Percentiles rank a stretch among this genome's conserved stretches.
These are phyloP conservation scores for Scleroderma bovista DNA, from an alignment of 768 basidiomycete species.

Conservation along the genomic window DNA sequence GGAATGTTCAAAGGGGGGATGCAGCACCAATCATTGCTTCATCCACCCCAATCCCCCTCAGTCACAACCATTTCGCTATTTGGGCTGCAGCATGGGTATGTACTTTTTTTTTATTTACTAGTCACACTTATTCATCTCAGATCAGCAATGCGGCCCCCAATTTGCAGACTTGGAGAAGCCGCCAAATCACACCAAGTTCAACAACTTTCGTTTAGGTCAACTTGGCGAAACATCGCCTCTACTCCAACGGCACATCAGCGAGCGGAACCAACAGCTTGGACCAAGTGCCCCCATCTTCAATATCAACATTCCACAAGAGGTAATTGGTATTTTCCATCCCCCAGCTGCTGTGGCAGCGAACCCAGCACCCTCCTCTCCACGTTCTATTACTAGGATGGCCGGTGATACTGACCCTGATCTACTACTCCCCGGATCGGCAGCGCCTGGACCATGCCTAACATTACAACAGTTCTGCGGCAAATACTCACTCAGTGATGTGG, in stretches of 20 bases:
- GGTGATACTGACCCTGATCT: neutral
- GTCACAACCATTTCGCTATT: slow-evolving; percentile 2
- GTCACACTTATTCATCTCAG: neutral
- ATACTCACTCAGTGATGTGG: neutral
- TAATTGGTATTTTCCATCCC: neutral
- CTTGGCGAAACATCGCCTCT: neutral
- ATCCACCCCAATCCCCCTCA: neutral
- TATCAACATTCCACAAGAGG: neutral
- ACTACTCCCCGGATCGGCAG: neutral
- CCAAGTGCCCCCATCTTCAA: neutral
- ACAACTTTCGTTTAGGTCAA: neutral
- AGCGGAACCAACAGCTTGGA: neutral
- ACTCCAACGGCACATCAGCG: neutral
- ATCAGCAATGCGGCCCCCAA: neutral
- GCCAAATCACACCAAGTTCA: neutral
- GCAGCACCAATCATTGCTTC: neutral
- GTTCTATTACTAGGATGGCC: neutral
- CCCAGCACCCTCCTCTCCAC: neutral
- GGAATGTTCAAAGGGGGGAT: slow-evolving; percentile 1
- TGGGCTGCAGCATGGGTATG: slow-evolving; percentile 3
- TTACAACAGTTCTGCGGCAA: neutral
- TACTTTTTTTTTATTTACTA: neutral
- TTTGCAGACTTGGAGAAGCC: neutral
- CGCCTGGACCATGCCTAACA: neutral
- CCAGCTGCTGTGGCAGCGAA: no score